phyloP scores from a whole-genome alignment of 2,329 filamentous ascomycete species.

The Pseudocercospora ulei region DNA sequence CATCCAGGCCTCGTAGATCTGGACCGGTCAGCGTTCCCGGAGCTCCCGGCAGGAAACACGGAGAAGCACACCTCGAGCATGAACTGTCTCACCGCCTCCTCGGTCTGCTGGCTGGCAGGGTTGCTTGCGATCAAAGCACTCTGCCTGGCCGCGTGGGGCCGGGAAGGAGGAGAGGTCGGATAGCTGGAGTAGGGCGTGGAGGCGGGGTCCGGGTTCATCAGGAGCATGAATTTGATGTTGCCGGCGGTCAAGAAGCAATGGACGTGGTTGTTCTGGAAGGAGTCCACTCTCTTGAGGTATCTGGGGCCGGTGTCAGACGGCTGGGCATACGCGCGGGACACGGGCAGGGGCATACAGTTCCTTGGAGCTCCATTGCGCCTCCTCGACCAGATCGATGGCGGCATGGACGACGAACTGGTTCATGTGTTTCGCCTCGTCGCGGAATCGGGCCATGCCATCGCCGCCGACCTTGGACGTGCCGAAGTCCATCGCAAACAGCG shows the following conservation, averaged over 20 bases:
- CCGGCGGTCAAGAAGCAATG: conserved; percentile 88
- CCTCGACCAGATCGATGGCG: conserved; percentile 87
- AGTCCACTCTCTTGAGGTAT: conserved; percentile 94
- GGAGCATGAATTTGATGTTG: conserved; percentile 86
- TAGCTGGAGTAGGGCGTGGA: conserved; percentile 32
- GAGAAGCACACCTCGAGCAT: conserved; percentile 65
- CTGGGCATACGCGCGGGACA: not conserved
- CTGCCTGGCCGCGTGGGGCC: conserved; percentile 30
- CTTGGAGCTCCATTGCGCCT: conserved; percentile 83
- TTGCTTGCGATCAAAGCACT: conserved; percentile 46
- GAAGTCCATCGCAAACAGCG: conserved; percentile 93
- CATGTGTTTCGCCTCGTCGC: conserved; percentile 78
- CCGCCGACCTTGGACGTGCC: conserved; percentile 93
- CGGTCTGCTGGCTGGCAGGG: conserved; percentile 77
- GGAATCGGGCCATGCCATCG: conserved; percentile 82
- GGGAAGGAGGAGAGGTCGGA: conserved; percentile 25
- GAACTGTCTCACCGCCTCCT: conserved; percentile 91
- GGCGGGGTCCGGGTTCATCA: conserved; percentile 62
- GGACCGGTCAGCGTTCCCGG: too few relatives aligned
- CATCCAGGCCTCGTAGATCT: conserved; percentile 87
- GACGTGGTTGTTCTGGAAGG: conserved; percentile 85
- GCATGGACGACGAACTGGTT: conserved; percentile 97
- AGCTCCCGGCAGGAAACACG: too few relatives aligned
- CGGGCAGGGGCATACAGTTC: conserved; percentile 54
- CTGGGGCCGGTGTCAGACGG: conserved; percentile 39